Base-by-base conservation (phyloP, 1,139 yeast genomes). In the Wickerhamomyces sp. region DNA sequence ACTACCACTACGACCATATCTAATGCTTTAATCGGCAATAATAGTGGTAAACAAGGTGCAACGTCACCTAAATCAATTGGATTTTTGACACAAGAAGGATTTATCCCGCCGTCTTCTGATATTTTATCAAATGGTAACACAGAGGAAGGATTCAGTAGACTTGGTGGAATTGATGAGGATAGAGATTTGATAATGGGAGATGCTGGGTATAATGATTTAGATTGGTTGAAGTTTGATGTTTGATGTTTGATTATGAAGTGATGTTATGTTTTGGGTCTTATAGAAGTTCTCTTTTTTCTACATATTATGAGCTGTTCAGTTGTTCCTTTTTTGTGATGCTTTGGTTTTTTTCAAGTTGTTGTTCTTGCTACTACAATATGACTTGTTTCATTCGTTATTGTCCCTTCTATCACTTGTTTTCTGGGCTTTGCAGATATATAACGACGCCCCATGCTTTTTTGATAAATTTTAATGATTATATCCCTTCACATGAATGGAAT, bases 181-280 rank as follows among this genome's bases (percentile, higher is more conserved):
- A 35, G 35, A 39, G 40, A 48, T 41, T 15, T 40, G 38, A 48
- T 40, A 15, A 40, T 32, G 44, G 37, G 28, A 4, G 36, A 34
- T 34, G 16, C 34, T 12, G 43, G 41, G 24, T 36, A 39, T 18
- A 41, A 39, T 33, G 55, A 49, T 33, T 35, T 51, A 31, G 55
- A 51, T 23, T 51, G 55, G 55, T 31, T 51, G 30, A 51, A 50
- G 33, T 51, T 51, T 45, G 54, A 51, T 30, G 40, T 47, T 21
- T 50, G 21, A 28, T 5, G 6, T 7, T 9, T 12, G 6, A 6
- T 11, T n/a, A 22, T 14, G 20, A 11, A 12, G 6, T 7, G 9
- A 19, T 7, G 22, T 22, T 11, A 22, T 22, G 23, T n/a, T n/a
- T n/a, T n/a, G n/a, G n/a, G n/a, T n/a, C n/a, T n/a, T n/a, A n/a